Evolutionary conservation across 1,284 basidiomycete genomes (phyloP).

Genomic region (Papiliotrema nemorosa): DNA sequence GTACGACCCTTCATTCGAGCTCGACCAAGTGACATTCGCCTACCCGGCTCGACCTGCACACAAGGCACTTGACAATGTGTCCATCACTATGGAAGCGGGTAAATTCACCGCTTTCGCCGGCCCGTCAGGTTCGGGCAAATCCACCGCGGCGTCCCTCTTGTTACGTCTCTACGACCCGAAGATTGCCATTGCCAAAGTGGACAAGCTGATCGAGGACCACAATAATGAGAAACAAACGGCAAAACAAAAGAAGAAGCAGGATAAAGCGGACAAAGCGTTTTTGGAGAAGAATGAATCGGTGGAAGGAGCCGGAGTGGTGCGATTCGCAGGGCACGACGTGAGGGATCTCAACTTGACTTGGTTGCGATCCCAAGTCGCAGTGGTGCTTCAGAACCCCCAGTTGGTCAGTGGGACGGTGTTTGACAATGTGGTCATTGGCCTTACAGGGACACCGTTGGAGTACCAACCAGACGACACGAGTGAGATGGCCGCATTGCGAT

Average conservation of each 20-base stretch:
- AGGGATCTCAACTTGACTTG: constrained; percentile 47
- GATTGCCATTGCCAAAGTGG: constrained; percentile 14
- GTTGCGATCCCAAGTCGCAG: constrained; percentile 49
- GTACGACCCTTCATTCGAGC: constrained; percentile 37
- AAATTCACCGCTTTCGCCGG: constrained; percentile 44
- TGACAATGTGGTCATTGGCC: constrained; percentile 51
- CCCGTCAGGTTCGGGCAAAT: constrained; percentile 39
- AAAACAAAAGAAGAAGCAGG: not conserved
- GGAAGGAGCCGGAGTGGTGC: constrained; percentile 21
- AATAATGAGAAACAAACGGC: not conserved
- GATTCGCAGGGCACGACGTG: constrained; percentile 41
- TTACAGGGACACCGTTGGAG: constrained; percentile 33
- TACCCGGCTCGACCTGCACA: constrained; percentile 49
- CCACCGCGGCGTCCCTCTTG: constrained; percentile 47
- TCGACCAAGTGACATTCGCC: constrained; percentile 49
- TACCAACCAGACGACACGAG: constrained; percentile 14
- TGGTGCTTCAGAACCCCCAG: constrained; percentile 51
- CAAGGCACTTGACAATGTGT: constrained; percentile 45
- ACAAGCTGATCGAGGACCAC: constrained; percentile 9
- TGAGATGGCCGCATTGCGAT: constrained; percentile 10
- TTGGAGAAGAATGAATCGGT: constrained; percentile 11
- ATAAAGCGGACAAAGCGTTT: not conserved
- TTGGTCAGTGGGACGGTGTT: constrained; percentile 49
- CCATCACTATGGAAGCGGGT: constrained; percentile 38
- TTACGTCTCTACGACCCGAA: constrained; percentile 50